Percentiles rank a stretch among this genome's conserved stretches.
phyloP scores from a whole-genome alignment of 208 protist species.

The Leishmania lainsoni region DNA sequence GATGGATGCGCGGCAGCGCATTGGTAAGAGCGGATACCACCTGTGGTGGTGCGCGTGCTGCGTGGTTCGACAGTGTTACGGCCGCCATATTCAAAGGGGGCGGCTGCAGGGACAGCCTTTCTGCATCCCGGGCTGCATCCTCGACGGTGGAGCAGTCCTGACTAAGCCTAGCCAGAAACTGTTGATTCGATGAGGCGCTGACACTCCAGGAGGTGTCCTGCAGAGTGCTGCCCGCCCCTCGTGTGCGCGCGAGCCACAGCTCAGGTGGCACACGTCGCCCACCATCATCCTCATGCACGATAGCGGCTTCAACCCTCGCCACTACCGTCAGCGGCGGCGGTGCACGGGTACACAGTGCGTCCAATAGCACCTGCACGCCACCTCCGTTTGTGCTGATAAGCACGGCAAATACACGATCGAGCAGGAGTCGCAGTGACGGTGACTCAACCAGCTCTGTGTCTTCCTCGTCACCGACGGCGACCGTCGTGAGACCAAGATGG shows the following conservation, averaged over 20 bases:
- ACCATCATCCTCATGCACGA: conserved; percentile 28
- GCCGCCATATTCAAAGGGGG: background rate
- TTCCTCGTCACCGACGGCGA: conserved; percentile 47
- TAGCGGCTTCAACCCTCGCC: conserved; percentile 6
- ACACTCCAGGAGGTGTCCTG: background rate
- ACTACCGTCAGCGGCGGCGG: conserved; percentile 13
- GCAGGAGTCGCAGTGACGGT: conserved; percentile 19
- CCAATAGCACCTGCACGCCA: conserved; percentile 37
- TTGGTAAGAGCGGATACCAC: background rate
- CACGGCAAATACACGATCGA: conserved; percentile 38
- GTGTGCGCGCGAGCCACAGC: conserved; percentile 11
- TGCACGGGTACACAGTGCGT: conserved; percentile 40
- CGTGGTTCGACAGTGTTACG: background rate
- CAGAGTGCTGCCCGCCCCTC: background rate
- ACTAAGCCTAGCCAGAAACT: conserved; percentile 11
- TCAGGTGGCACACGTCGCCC: conserved; percentile 11
- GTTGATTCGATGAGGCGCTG: conserved; percentile 5
- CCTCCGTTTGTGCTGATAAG: conserved; percentile 41
- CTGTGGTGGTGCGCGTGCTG: background rate
- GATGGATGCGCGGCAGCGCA: background rate
- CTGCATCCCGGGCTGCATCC: background rate
- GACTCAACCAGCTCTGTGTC: conserved; percentile 14
- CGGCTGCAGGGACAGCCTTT: conserved; percentile 3
- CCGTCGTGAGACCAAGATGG: conserved; percentile 55
- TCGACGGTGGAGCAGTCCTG: background rate